Conservation (phyloP, 192 early-diverging fungal genomes). For the Linnemannia zychae region DNA sequence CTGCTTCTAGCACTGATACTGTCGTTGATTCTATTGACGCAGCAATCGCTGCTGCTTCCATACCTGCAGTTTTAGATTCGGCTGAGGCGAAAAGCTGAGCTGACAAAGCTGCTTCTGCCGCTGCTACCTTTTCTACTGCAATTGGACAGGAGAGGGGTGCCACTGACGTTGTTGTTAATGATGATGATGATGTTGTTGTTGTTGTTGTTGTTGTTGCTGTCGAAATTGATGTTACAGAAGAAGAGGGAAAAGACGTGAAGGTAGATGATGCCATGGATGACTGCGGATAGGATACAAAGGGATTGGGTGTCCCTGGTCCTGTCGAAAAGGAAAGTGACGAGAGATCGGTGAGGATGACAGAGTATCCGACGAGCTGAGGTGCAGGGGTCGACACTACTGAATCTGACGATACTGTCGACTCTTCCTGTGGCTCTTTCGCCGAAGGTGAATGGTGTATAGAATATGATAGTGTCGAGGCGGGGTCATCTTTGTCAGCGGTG, state of each 20-base stretch:
- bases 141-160: background rate
- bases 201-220: background rate
- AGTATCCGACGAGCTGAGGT: slow-evolving; percentile 27
- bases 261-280: slow-evolving; percentile 1
- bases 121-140: background rate
- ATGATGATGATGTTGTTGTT: background rate
- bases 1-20: background rate
- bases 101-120: slow-evolving; percentile 9
- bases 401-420: background rate
- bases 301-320: background rate
- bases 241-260: background rate
- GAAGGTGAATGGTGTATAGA: background rate
- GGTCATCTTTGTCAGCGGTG: background rate
- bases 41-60: background rate
- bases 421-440: background rate
- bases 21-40: background rate
- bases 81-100: background rate
- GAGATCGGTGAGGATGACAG: slow-evolving; percentile 41
- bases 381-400: background rate
- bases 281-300: slow-evolving; percentile 1
- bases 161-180: slow-evolving; percentile 6
- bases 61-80: background rate
- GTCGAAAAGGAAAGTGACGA: slow-evolving; percentile 19
- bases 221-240: background rate
- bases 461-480: background rate